A percentile compares a stretch with the other conserved stretches of the same genome.
Evolutionary conservation across 78 protist species (phyloP).

Genomic region (Polysphondylium violaceum): DNA sequence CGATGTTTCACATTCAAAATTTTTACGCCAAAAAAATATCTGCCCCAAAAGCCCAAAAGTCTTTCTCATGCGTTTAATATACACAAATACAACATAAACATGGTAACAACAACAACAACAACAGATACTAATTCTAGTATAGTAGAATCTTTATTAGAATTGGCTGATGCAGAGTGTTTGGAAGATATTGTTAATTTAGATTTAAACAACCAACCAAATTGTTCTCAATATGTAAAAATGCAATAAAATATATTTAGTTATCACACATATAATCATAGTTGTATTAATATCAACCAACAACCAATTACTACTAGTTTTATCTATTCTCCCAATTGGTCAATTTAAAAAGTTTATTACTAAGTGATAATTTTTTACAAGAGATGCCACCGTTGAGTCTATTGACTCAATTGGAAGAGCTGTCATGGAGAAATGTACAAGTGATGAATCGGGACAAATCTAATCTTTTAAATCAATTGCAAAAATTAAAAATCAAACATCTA

Average conservation of each 20-base stretch:
- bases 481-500: background rate
- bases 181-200: constrained; percentile 33
- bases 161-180: background rate
- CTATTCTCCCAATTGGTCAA: background rate
- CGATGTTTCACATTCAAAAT: too few species aligned
- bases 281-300: background rate
- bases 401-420: background rate
- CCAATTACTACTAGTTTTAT: background rate
- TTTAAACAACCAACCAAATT: background rate
- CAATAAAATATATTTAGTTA: background rate
- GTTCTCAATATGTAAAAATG: background rate
- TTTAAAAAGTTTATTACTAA: constrained; percentile 17
- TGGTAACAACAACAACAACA: too few species aligned
- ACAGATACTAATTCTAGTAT: too few species aligned
- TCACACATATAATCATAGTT: background rate
- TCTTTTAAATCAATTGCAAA: background rate
- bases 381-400: constrained; percentile 1
- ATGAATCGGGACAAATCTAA: background rate
- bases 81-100: background rate
- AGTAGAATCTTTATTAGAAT: background rate
- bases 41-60: background rate
- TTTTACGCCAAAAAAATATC: too few species aligned
- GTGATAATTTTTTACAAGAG: background rate
- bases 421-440: background rate
- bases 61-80: background rate